Base-by-base conservation (phyloP, 139 green algal species). In the Pleodorina starrii region DNA sequence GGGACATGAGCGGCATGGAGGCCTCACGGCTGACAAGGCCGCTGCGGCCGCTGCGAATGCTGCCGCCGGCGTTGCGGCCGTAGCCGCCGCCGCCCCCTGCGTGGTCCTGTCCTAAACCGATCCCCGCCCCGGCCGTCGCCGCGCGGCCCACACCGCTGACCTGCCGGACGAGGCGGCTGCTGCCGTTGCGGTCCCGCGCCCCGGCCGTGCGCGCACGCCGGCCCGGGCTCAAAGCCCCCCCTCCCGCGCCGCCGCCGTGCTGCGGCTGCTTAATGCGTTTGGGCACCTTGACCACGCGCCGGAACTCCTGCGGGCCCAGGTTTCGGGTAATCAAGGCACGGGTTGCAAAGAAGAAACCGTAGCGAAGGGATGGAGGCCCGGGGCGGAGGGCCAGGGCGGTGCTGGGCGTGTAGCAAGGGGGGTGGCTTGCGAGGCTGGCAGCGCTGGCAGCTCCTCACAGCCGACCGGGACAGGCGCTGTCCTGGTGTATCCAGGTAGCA, bases 261-360 rank as follows among this genome's bases (percentile, higher is more conserved):
- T 60, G 35, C 32, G 68, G 68, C 6, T 76, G 68, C 35, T 76
- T 66, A 27, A 83, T 44, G 32, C 75, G 75, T 43, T 66, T 83
- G n/a, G 81, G 81, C 43, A 87, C 81, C 43, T 66, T 63, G 2
- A 87, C 1, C 6, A 87, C 44, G 2, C 60, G 81, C 42, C 81
- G 81, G 81, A 87, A 87, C 43, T 87, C 81, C 81, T 87, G 43
- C n/a, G 54, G 54, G 9, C 54, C 5, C n/a, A n/a, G n/a, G n/a
- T n/a, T n/a, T n/a, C n/a, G n/a, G n/a, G n/a, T 66, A 66, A 66
- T 12, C 25, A 66, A 66, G 50, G 14, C 50, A 66, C 7, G 9
- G 54, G 2, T 5, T 66, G 54, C 21, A 25, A 7, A 66, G 5
- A 25, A n/a, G n/a, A n/a, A n/a, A n/a, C n/a, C n/a, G n/a, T n/a